A percentile compares a stretch with the other conserved stretches of the same genome.
phyloP scores from a whole-genome alignment of 2,329 filamentous ascomycete species.

The Apiospora hydei region DNA sequence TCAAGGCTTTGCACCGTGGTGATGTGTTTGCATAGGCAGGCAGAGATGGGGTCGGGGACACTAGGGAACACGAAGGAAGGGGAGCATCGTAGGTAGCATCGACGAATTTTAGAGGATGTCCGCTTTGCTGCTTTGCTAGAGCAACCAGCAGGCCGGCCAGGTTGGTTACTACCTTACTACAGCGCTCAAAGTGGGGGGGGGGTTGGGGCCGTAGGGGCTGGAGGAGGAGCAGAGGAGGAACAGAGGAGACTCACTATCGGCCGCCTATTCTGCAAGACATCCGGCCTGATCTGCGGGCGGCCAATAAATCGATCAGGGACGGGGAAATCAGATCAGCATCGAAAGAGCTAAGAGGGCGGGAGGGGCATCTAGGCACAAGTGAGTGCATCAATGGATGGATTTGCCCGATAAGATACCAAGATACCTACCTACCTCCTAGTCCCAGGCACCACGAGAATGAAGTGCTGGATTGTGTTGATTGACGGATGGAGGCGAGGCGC shows the following conservation, averaged over 20 bases:
- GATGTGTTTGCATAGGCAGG: not conserved
- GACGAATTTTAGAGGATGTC: not conserved
- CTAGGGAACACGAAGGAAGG: not conserved
- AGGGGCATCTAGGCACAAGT: not conserved
- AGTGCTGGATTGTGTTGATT: not conserved
- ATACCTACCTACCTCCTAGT: not conserved
- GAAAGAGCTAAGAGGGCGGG: not conserved
- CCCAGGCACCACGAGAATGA: not conserved
- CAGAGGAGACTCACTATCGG: not conserved
- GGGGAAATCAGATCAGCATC: not conserved
- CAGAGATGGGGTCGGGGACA: not conserved
- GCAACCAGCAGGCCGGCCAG: not conserved
- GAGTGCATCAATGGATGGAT: not conserved
- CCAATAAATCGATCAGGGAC: not conserved
- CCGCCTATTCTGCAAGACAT: slow-evolving; percentile 17
- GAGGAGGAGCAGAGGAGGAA: not conserved
- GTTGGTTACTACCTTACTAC: not conserved
- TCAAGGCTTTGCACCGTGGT: not conserved
- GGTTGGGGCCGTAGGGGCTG: not conserved
- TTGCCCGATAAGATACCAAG: not conserved
- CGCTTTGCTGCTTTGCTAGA: slow-evolving; percentile 5
- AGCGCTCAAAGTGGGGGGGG: not conserved
- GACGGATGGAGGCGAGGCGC: too few species aligned
- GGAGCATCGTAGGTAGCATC: not conserved
- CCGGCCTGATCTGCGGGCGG: not conserved